phyloP scores from a whole-genome alignment of 73 alveolate genomes.

The Tetrahymena elliotti region DNA sequence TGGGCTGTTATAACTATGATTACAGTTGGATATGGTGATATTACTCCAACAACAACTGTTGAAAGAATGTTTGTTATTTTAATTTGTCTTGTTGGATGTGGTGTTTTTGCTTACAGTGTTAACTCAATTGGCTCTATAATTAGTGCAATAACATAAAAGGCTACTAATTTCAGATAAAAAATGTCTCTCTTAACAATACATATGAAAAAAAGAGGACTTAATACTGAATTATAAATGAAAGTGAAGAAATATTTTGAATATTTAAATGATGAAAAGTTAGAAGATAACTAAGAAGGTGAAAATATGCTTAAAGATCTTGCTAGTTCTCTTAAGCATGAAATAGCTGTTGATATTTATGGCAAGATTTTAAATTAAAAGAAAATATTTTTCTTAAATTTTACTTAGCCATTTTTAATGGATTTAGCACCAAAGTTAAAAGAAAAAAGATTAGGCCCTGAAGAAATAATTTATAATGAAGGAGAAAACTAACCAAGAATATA shows the following conservation, averaged over 20 bases:
- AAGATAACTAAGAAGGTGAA: neutral
- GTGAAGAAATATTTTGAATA: conserved; percentile 9
- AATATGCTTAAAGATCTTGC: neutral
- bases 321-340: neutral
- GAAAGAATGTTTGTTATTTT: neutral
- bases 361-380: neutral
- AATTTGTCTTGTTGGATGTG: neutral
- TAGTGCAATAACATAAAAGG: neutral
- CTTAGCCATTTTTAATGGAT: neutral
- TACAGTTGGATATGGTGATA: conserved; percentile 83
- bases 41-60: conserved; percentile 59
- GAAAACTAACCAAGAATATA: neutral
- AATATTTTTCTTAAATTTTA: neutral
- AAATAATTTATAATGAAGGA: conserved; percentile 18
- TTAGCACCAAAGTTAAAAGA: conserved; percentile 3
- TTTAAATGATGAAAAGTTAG: neutral
- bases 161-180: neutral
- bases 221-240: neutral
- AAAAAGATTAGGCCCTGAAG: conserved; percentile 41
- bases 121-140: neutral
- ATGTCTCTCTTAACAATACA: neutral
- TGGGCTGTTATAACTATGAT: conserved; percentile 41
- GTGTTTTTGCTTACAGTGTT: conserved; percentile 3
- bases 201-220: conserved; percentile 4
- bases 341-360: neutral